Evolutionary conservation across 202 grass and related monocot species (phyloP).

Genomic region (Eragrostis tef): DNA sequence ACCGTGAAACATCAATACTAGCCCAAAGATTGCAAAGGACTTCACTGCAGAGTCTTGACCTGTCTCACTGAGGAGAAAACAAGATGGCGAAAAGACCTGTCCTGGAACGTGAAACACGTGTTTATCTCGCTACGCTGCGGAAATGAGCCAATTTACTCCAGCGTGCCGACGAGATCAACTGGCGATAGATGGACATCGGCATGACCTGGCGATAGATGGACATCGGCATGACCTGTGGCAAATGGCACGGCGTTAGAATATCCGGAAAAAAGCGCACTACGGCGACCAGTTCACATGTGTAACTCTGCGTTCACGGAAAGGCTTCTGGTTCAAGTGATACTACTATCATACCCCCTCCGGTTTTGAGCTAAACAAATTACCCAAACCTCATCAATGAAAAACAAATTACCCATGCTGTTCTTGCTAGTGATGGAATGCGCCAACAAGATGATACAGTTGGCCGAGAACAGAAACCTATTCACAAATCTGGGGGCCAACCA

Average conservation of each 20-base stretch:
- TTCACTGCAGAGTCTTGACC: neutral
- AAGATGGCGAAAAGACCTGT: neutral
- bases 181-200: neutral
- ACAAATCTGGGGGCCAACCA: too few relatives aligned
- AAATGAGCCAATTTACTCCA: neutral
- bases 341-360: too few relatives aligned
- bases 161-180: neutral
- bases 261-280: neutral
- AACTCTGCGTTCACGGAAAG: neutral
- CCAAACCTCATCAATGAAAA: too few relatives aligned
- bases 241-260: neutral
- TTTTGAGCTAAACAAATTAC: too few relatives aligned
- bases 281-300: neutral
- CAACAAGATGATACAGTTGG: too few relatives aligned
- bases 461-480: too few relatives aligned
- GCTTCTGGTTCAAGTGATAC: neutral
- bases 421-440: too few relatives aligned
- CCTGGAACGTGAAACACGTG: neutral
- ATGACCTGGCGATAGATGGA: too few relatives aligned
- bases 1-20: too few relatives aligned
- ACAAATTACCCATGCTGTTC: too few relatives aligned
- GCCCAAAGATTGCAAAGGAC: constrained; percentile 11
- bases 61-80: neutral
- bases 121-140: neutral
- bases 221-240: neutral